phyloP scores from a whole-genome alignment of 305 asterid species.

The Fraxinus ornus region DNA sequence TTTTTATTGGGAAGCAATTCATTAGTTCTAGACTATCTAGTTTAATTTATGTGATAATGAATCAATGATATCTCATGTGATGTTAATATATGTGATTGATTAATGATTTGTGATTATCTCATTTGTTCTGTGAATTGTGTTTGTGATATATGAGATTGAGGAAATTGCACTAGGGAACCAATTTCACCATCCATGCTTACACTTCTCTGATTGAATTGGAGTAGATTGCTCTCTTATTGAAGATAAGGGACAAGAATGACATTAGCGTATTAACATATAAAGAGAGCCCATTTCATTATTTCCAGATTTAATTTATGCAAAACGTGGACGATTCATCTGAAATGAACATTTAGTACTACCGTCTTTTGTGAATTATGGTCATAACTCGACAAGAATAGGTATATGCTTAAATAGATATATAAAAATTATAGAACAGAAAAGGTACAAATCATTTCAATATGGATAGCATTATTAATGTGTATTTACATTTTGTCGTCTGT shows the following conservation, averaged over 20 bases:
- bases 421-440: background rate
- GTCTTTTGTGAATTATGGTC: background rate
- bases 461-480: background rate
- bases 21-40: too few relatives aligned
- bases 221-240: slow-evolving; percentile 72
- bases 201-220: slow-evolving; percentile 94
- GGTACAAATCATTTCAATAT: background rate
- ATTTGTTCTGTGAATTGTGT: too few relatives aligned
- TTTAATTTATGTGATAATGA: too few relatives aligned
- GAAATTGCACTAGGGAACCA: too few relatives aligned
- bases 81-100: too few relatives aligned
- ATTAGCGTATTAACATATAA: slow-evolving; percentile 87
- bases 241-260: slow-evolving; percentile 83
- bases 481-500: too few relatives aligned
- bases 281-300: slow-evolving; percentile 26
- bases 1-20: too few relatives aligned
- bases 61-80: too few relatives aligned
- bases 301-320: slow-evolving; percentile 21
- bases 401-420: background rate
- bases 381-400: background rate
- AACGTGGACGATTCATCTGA: slow-evolving; percentile 5
- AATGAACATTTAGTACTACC: background rate
- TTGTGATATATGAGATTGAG: too few relatives aligned
- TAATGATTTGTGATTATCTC: too few relatives aligned
- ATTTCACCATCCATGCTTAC: slow-evolving; percentile 45